These are phyloP conservation scores for Cairneyella variabilis DNA, from an alignment of 495 filamentous ascomycete genomes.

Conservation along the genomic window DNA sequence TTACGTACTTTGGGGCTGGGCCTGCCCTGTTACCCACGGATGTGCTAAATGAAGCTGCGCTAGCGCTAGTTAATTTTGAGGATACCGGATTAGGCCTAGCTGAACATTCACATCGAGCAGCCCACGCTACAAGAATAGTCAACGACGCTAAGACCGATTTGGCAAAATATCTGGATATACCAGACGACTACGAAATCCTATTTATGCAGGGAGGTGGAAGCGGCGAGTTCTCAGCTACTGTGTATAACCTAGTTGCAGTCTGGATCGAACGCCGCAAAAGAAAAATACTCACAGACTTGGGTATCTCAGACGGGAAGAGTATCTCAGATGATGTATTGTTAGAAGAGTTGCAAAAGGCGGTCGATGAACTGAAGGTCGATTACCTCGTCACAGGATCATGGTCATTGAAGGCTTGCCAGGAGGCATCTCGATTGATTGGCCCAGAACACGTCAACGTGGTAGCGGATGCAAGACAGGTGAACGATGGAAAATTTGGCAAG, in stretches of 20 bases:
- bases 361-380: slow-evolving; percentile 71
- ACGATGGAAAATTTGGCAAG: slow-evolving; percentile 81
- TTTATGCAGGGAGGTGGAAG: slow-evolving; percentile 84
- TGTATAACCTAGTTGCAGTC: slow-evolving; percentile 74
- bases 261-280: slow-evolving; percentile 68
- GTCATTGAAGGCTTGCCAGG: slow-evolving; percentile 88
- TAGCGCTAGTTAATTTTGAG: slow-evolving; percentile 78
- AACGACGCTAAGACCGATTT: slow-evolving; percentile 62
- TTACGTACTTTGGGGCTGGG: slow-evolving; percentile 81
- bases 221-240: slow-evolving; percentile 75
- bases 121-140: slow-evolving; percentile 66
- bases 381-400: slow-evolving; percentile 93
- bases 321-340: slow-evolving; percentile 44
- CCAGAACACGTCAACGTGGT: slow-evolving; percentile 75
- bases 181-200: slow-evolving; percentile 70
- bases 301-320: slow-evolving; percentile 33
- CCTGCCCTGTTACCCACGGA: slow-evolving; percentile 77
- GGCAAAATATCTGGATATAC: slow-evolving; percentile 67
- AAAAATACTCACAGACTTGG: slow-evolving; percentile 34
- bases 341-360: slow-evolving; percentile 56
- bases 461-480: slow-evolving; percentile 62
- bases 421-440: slow-evolving; percentile 73
- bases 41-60: slow-evolving; percentile 68
- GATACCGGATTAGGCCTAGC: slow-evolving; percentile 74
- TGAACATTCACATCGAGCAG: slow-evolving; percentile 88